phyloP scores from a whole-genome alignment of 352 stramenopile genomes.

The Plasmopara halstedii region DNA sequence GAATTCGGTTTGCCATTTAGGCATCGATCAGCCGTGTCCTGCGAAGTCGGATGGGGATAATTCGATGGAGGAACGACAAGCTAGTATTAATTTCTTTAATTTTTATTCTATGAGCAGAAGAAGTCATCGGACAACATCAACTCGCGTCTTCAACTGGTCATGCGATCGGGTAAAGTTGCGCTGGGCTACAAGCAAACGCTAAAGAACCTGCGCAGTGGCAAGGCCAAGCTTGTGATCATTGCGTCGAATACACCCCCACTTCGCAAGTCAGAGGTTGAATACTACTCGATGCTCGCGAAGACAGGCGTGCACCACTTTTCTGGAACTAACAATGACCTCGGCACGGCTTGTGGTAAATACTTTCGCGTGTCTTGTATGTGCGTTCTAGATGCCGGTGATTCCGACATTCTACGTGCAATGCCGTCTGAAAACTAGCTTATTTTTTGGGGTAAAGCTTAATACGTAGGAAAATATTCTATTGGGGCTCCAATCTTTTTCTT shows the following conservation, averaged over 20 bases:
- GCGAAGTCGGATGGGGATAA: conserved; percentile 29
- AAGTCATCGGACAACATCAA: conserved; percentile 99
- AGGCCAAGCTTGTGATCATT: conserved; percentile 98
- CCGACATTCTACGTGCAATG: conserved; percentile 94
- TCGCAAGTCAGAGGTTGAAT: conserved; percentile 99
- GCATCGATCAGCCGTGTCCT: conserved; percentile 9
- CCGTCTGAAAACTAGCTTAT: conserved; percentile 36
- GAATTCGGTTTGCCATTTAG: conserved; percentile 21
- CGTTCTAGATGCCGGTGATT: conserved; percentile 97
- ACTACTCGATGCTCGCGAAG: conserved; percentile 99
- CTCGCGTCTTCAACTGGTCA: conserved; percentile 98
- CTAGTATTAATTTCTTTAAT: conserved; percentile 16
- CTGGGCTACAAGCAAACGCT: conserved; percentile 98
- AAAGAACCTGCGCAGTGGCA: conserved; percentile 94
- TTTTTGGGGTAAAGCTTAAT: background rate
- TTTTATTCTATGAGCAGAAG: conserved; percentile 69
- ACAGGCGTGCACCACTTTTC: conserved; percentile 97
- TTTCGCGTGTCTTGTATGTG: conserved; percentile 96
- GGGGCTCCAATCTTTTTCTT: conserved; percentile 9
- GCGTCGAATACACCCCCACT: conserved; percentile 97
- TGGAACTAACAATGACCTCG: conserved; percentile 98
- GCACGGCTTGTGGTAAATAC: conserved; percentile 98
- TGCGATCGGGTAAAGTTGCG: conserved; percentile 98
- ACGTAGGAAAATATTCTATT: conserved; percentile 18
- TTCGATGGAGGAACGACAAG: conserved; percentile 32